Evolutionary conservation across 2,329 filamentous ascomycete genomes (phyloP), one percentile per base, ranked within the genome.

Genomic region (Cercospora sesami): DNA sequence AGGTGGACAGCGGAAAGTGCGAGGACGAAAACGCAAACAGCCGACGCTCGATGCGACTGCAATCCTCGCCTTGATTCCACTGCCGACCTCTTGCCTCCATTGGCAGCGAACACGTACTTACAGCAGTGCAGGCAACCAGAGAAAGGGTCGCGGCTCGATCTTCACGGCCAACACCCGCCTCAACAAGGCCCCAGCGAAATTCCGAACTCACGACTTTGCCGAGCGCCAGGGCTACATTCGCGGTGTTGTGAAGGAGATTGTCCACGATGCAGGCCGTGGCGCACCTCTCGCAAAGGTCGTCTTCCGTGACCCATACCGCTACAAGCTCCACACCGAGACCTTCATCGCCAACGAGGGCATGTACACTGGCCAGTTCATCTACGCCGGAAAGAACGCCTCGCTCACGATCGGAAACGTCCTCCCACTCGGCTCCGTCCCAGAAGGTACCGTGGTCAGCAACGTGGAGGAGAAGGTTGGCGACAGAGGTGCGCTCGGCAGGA

Each of bases 291-390:
- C 95, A 83, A 93, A 92, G 85, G 94, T 99, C 81, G 86, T 89
- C 79, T 99, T 99, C 92, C 94, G 95, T 80, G 92, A 96, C 85
- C 93, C 95, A 79, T 99, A 99, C 91, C 89, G 90, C 85, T 98
- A 92, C 91, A 97, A 96, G 90, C 90, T 94, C 83, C 86, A 93
- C 83, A 94, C 91, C 84, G 94, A 99, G 91, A 99, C 95, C 78
- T 97, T 99, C 91, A 99, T 99, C 82, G 95, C 95, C 85, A 99
- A 98, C 87, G 95, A 98, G 89, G 95, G 95, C 87, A 97, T 98
- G 94, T 99, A 98, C 92, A 97, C 95, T 77, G 95, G 95, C 83
- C 95, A 99, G 86, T 99, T 99, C 89, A 93, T 99, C 91, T 99
- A 99, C 86, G 95, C 94, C 82, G 95, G 95, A 83, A 99, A 99